A percentile compares a stretch with the other conserved stretches of the same genome.
These are phyloP conservation scores for Madurella mycetomatis DNA, from an alignment of 2,329 filamentous ascomycete genomes.

Conservation along the genomic window DNA sequence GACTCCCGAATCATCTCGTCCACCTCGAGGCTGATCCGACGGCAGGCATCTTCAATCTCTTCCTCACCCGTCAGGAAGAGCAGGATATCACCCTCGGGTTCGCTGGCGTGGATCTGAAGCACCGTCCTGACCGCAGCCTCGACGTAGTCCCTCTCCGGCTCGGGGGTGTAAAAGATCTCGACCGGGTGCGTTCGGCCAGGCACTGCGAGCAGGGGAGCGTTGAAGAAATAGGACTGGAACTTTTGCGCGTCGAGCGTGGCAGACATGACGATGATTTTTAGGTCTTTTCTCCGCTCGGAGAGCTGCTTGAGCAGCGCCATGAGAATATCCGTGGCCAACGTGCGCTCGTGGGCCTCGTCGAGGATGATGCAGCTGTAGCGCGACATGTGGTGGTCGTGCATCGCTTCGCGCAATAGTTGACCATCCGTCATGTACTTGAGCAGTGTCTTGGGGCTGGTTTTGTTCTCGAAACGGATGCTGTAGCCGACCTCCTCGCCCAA, in stretches of 20 bases:
- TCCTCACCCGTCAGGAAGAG: slow-evolving; percentile 97
- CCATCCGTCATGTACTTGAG: slow-evolving; percentile 99
- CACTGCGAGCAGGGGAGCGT: slow-evolving; percentile 88
- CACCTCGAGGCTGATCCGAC: slow-evolving; percentile 84
- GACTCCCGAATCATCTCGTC: slow-evolving; percentile 91
- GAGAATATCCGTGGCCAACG: slow-evolving; percentile 91
- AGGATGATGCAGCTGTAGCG: slow-evolving; percentile 98
- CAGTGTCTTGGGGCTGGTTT: slow-evolving; percentile 79
- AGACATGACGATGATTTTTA: slow-evolving; percentile 99
- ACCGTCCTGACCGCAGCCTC: slow-evolving; percentile 93
- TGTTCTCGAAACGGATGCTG: slow-evolving; percentile 98
- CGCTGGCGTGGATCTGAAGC: slow-evolving; percentile 90
- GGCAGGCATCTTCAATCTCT: slow-evolving; percentile 93
- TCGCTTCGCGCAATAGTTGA: slow-evolving; percentile 94
- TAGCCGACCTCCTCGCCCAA: slow-evolving; percentile 96
- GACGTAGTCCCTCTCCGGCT: slow-evolving; percentile 93
- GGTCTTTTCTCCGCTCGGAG: slow-evolving; percentile 71
- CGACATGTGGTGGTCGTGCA: slow-evolving; percentile 87
- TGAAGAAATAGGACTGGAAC: slow-evolving; percentile 95
- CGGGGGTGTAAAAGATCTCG: slow-evolving; percentile 97
- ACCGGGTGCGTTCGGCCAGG: slow-evolving; percentile 94
- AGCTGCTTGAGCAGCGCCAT: slow-evolving; percentile 96
- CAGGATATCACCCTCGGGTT: slow-evolving; percentile 87
- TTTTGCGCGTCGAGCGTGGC: slow-evolving; percentile 96
- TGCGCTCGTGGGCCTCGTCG: slow-evolving; percentile 97